A percentile compares a stretch with the other conserved stretches of the same genome.
These are phyloP conservation scores for Stephanodiscus triporus DNA, from an alignment of 108 stramenopile species.

Conservation along the genomic window DNA sequence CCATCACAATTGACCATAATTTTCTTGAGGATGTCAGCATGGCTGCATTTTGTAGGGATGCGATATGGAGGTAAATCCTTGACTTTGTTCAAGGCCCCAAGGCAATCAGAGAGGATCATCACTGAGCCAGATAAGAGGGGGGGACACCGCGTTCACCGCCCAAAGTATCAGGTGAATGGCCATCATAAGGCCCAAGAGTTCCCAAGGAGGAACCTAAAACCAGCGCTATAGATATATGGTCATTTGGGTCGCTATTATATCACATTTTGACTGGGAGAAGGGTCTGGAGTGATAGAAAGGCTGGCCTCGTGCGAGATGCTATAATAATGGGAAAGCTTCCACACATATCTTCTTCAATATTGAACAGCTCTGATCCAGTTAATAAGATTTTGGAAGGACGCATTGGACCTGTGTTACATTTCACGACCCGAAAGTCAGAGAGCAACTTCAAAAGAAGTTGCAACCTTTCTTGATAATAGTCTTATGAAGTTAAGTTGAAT, in stretches of 20 bases:
- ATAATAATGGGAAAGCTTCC: slow-evolving; percentile 17
- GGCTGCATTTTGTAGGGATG: too few species aligned
- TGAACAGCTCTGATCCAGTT: slow-evolving; percentile 21
- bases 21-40: too few species aligned
- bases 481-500: neutral
- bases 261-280: slow-evolving; percentile 31
- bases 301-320: slow-evolving; percentile 15
- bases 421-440: slow-evolving; percentile 13
- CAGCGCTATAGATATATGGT: slow-evolving; percentile 26
- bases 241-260: slow-evolving; percentile 26
- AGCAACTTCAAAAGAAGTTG: slow-evolving; percentile 21
- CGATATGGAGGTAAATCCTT: too few species aligned
- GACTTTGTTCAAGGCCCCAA: too few species aligned
- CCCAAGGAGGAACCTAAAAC: slow-evolving; percentile 9
- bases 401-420: slow-evolving; percentile 30
- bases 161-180: too few species aligned
- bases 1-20: too few species aligned
- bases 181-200: too few species aligned
- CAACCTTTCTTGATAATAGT: slow-evolving; percentile 21
- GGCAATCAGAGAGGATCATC: too few species aligned
- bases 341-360: slow-evolving; percentile 10
- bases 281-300: slow-evolving; percentile 18
- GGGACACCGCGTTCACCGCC: too few species aligned
- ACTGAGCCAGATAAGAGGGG: too few species aligned
- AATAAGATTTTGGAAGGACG: slow-evolving; percentile 20